Conservation (phyloP, 192 early-diverging fungal genomes). For the Gonapodya prolifera region DNA sequence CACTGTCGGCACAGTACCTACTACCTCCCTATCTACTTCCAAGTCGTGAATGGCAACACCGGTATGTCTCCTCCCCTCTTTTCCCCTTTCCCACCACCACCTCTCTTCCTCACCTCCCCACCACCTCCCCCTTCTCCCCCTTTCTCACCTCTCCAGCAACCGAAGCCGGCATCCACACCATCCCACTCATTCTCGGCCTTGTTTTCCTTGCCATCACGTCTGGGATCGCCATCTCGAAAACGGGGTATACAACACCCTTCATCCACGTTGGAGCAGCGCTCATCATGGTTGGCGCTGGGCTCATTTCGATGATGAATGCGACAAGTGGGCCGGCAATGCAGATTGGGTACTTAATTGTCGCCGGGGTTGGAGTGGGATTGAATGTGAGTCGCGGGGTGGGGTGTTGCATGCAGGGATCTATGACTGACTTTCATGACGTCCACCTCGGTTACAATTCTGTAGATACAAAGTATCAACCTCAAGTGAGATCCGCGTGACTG, state of each 20-base stretch:
- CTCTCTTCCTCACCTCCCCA: too few relatives aligned
- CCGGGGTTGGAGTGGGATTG: constrained; percentile 40
- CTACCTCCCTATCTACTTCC: background rate
- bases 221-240: constrained; percentile 35
- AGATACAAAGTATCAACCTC: background rate
- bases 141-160: background rate
- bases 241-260: constrained; percentile 29
- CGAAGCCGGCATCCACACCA: constrained; percentile 36
- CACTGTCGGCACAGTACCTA: too few relatives aligned
- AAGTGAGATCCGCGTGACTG: background rate
- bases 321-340: constrained; percentile 29
- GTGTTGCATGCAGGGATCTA: background rate
- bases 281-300: constrained; percentile 36
- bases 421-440: too few relatives aligned
- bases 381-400: background rate
- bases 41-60: background rate
- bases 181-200: constrained; percentile 45
- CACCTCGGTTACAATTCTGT: too few relatives aligned
- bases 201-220: constrained; percentile 36
- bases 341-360: constrained; percentile 36
- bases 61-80: too few relatives aligned
- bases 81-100: too few relatives aligned
- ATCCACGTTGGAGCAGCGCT: constrained; percentile 37
- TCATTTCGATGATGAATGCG: constrained; percentile 42
- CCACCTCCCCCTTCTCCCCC: too few relatives aligned